phyloP scores from a whole-genome alignment of 1,284 basidiomycete species.

The Paramarasmius palmivorus region DNA sequence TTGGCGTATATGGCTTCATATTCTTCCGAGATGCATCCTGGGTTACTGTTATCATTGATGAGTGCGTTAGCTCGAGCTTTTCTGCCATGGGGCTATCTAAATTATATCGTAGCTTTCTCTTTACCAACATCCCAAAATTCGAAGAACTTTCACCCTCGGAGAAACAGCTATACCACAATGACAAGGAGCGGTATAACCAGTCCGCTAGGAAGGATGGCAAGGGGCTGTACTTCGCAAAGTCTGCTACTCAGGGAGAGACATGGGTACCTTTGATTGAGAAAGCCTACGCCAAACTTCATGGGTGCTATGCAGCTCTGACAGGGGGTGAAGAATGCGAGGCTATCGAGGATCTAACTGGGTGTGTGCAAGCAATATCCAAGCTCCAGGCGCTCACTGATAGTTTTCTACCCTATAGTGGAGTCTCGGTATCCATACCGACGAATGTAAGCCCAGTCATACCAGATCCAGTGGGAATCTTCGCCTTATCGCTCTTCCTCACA shows the following conservation, averaged over 20 bases:
- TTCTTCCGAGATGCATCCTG: slow-evolving; percentile 36
- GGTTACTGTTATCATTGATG: slow-evolving; percentile 37
- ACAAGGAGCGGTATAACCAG: slow-evolving; percentile 26
- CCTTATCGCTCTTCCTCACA: too few species aligned
- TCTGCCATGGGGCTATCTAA: neutral
- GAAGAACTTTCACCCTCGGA: slow-evolving; percentile 21
- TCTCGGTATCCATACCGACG: slow-evolving; percentile 39
- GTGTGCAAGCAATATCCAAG: slow-evolving; percentile 8
- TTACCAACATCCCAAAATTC: slow-evolving; percentile 25
- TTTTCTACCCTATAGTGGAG: slow-evolving; percentile 34
- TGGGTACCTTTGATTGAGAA: slow-evolving; percentile 54
- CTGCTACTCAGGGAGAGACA: slow-evolving; percentile 26
- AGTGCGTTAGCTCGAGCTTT: slow-evolving; percentile 22
- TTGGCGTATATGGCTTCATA: slow-evolving; percentile 42
- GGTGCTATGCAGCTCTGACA: slow-evolving; percentile 41
- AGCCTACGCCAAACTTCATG: slow-evolving; percentile 54
- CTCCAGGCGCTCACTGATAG: neutral
- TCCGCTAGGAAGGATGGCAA: slow-evolving; percentile 27
- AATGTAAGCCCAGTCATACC: slow-evolving; percentile 28
- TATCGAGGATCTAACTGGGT: slow-evolving; percentile 54
- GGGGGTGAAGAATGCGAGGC: slow-evolving; percentile 44
- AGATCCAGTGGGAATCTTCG: too few species aligned
- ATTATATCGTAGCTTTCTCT: slow-evolving; percentile 24
- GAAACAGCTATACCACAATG: slow-evolving; percentile 26
- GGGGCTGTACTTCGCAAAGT: slow-evolving; percentile 28